phyloP scores from a whole-genome alignment of 768 basidiomycete genomes.

The Xerocomellus intermedius region DNA sequence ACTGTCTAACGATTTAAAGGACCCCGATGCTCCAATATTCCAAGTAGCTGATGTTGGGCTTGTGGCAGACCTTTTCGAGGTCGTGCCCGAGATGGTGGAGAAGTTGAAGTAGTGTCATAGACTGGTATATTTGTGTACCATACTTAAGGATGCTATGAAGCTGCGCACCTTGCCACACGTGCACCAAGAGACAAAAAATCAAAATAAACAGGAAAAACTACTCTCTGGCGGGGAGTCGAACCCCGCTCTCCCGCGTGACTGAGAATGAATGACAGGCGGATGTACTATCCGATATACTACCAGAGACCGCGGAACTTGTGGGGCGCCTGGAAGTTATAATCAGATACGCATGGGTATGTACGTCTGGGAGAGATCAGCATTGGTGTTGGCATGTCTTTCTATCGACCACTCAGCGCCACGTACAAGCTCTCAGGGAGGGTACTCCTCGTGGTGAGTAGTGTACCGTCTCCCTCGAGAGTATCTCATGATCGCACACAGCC shows the following conservation, averaged over 20 bases:
- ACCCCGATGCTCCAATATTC: slow-evolving; percentile 97
- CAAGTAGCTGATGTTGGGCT: slow-evolving; percentile 96
- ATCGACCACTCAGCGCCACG: slow-evolving; percentile 21
- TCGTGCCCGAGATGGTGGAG: slow-evolving; percentile 85
- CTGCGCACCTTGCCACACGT: background rate
- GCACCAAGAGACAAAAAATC: background rate
- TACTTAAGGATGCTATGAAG: slow-evolving; percentile 2
- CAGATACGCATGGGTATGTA: too few relatives aligned
- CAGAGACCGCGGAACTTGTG: slow-evolving; percentile 23
- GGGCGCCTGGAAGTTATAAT: background rate
- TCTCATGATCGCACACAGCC: slow-evolving; percentile 42
- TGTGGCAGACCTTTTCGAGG: slow-evolving; percentile 90
- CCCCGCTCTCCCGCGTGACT: slow-evolving; percentile 39
- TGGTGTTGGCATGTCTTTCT: slow-evolving; percentile 27
- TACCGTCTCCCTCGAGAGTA: background rate
- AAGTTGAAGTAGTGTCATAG: slow-evolving; percentile 61
- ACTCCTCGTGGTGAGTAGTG: slow-evolving; percentile 29
- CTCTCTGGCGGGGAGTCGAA: slow-evolving; percentile 49
- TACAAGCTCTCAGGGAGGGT: slow-evolving; percentile 31
- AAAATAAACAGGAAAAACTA: background rate
- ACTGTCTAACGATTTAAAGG: slow-evolving; percentile 47
- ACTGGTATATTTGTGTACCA: slow-evolving; percentile 16
- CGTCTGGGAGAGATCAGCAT: background rate
- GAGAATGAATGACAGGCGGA: slow-evolving; percentile 40
- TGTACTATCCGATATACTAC: slow-evolving; percentile 53